A percentile compares a stretch with the other conserved stretches of the same genome.
Conservation (phyloP, 2,329 filamentous ascomycete species). For the Elsinoe arachidis region DNA sequence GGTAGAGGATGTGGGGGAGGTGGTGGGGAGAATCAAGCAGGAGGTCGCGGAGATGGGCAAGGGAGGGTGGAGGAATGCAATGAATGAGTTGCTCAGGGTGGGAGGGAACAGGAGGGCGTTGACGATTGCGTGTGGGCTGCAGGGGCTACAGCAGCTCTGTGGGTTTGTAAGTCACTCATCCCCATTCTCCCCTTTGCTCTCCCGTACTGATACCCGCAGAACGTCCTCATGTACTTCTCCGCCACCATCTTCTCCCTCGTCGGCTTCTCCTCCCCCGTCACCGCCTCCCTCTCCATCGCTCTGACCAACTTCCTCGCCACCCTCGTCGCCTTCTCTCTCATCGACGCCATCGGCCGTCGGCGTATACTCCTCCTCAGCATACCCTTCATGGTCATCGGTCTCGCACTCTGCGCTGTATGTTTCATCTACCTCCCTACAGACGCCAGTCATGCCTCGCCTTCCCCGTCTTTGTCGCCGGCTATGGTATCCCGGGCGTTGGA, state of each 20-base stretch:
- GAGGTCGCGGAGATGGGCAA: constrained; percentile 62
- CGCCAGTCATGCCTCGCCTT: background rate
- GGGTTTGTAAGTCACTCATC: constrained; percentile 13
- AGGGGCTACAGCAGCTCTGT: constrained; percentile 66
- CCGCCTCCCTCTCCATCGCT: constrained; percentile 37
- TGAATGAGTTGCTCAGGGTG: constrained; percentile 32
- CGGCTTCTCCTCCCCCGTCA: constrained; percentile 38
- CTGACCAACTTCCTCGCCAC: constrained; percentile 40
- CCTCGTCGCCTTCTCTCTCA: constrained; percentile 36
- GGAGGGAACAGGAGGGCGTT: constrained; percentile 62
- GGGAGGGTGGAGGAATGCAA: constrained; percentile 37
- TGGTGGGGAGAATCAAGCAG: constrained; percentile 61
- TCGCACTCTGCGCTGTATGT: constrained; percentile 60
- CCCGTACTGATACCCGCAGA: constrained; percentile 22
- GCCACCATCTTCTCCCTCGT: constrained; percentile 40
- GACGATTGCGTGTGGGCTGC: constrained; percentile 75
- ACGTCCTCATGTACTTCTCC: constrained; percentile 41
- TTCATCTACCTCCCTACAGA: constrained; percentile 17
- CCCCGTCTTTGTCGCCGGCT: background rate
- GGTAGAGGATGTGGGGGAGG: constrained; percentile 45
- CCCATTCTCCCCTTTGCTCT: background rate
- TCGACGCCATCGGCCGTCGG: constrained; percentile 37
- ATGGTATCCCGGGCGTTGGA: constrained; percentile 28
- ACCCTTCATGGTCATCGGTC: constrained; percentile 70
- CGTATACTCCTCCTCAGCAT: constrained; percentile 71